These are phyloP conservation scores for Clarireedia paspali DNA, from an alignment of 2,329 filamentous ascomycete species.

Conservation along the genomic window DNA sequence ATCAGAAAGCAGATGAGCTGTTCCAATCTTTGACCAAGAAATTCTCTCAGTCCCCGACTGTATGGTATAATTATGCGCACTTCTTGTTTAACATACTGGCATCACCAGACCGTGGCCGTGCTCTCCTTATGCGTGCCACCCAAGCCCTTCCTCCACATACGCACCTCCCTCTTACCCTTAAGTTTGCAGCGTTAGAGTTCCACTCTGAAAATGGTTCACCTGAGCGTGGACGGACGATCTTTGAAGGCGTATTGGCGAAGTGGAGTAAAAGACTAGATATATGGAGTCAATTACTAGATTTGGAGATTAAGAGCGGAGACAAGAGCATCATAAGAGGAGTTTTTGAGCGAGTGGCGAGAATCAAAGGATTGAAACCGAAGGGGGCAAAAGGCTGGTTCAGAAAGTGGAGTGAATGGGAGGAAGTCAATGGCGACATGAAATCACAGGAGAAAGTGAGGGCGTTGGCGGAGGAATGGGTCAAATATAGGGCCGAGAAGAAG, in stretches of 20 bases:
- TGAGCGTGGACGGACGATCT: conserved; percentile 89
- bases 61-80: conserved; percentile 92
- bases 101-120: conserved; percentile 66
- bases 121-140: conserved; percentile 72
- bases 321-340: conserved; percentile 60
- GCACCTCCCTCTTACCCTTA: conserved; percentile 68
- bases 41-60: conserved; percentile 66
- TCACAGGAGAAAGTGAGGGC: conserved; percentile 62
- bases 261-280: conserved; percentile 87
- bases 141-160: conserved; percentile 66
- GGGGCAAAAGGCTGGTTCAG: conserved; percentile 85
- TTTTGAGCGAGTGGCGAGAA: conserved; percentile 70
- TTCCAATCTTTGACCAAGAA: conserved; percentile 86
- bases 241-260: conserved; percentile 75
- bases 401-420: conserved; percentile 86
- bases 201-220: conserved; percentile 72
- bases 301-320: conserved; percentile 62
- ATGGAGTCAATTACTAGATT: conserved; percentile 85
- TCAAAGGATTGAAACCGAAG: conserved; percentile 68
- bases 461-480: conserved; percentile 64
- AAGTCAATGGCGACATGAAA: conserved; percentile 62
- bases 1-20: conserved; percentile 76
- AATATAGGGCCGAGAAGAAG: conserved; percentile 34
- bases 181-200: conserved; percentile 91
- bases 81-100: conserved; percentile 74